Conservation (phyloP, 306 rosid species). For the Quercus rubra region DNA sequence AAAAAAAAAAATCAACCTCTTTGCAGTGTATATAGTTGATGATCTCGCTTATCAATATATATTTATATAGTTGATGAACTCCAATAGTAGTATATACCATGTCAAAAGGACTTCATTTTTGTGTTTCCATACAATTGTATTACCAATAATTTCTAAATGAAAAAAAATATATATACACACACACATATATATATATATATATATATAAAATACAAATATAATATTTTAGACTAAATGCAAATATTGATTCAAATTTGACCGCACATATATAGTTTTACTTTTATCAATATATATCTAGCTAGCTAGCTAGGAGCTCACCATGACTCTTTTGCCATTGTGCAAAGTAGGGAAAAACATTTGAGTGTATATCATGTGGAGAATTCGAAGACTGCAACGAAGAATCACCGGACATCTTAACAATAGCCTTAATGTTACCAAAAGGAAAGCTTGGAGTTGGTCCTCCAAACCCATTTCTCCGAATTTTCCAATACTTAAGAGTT, state of each 20-base stretch:
- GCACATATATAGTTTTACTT: too few relatives aligned
- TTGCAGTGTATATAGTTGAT: neutral
- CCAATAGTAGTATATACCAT: neutral
- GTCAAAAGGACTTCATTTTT: too few relatives aligned
- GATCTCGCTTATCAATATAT: neutral
- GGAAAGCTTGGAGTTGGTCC: constrained; percentile 84
- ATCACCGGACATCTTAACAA: constrained; percentile 34
- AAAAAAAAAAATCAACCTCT: neutral
- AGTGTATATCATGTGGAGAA: constrained; percentile 61
- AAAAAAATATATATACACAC: too few relatives aligned
- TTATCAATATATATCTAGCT: too few relatives aligned
- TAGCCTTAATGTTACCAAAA: constrained; percentile 66
- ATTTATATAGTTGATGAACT: neutral
- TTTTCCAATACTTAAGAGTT: constrained; percentile 25
- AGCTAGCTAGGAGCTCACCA: constrained; percentile 36
- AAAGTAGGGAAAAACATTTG: constrained; percentile 60
- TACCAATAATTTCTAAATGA: too few relatives aligned
- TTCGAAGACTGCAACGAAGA: constrained; percentile 16
- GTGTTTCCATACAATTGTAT: too few relatives aligned
- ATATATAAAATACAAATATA: too few relatives aligned
- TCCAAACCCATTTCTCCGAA: constrained; percentile 58
- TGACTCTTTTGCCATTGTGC: constrained; percentile 67
- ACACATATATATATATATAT: too few relatives aligned
- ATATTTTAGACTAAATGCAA: too few relatives aligned
- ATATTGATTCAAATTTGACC: too few relatives aligned